Conservation (phyloP, 208 protist genomes). For the Leishmania tarentolae region DNA sequence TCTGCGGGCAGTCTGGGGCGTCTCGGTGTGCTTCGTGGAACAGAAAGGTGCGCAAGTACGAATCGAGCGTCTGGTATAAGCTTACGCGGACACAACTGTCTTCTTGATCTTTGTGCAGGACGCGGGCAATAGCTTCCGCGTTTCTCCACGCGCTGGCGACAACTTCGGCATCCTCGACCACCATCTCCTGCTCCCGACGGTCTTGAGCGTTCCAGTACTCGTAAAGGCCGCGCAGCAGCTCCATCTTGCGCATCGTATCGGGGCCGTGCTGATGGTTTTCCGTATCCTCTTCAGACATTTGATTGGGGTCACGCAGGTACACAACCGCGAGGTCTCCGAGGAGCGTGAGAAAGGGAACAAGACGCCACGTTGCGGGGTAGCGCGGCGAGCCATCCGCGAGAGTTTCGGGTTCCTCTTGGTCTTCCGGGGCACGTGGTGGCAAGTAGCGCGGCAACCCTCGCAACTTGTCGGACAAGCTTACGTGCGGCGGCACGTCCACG, state of each 20-base stretch:
- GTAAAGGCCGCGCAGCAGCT: constrained; percentile 72
- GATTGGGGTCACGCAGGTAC: constrained; percentile 37
- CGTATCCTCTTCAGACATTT: constrained; percentile 40
- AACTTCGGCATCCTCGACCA: constrained; percentile 34
- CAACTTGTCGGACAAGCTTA: constrained; percentile 35
- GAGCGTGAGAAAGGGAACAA: constrained; percentile 32
- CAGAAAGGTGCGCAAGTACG: constrained; percentile 68
- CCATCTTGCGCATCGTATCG: constrained; percentile 82
- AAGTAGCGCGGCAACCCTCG: constrained; percentile 41
- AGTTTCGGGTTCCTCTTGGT: background rate
- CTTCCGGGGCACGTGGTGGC: background rate
- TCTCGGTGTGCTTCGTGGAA: constrained; percentile 31
- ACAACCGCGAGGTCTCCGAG: constrained; percentile 38
- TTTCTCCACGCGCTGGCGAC: constrained; percentile 21
- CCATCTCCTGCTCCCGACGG: constrained; percentile 59
- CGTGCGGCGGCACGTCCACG: constrained; percentile 38
- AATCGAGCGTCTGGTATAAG: constrained; percentile 72
- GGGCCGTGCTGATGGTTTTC: constrained; percentile 73
- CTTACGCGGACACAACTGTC: constrained; percentile 70
- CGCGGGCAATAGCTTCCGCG: constrained; percentile 49
- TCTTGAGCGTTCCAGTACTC: constrained; percentile 89
- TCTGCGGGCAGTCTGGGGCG: constrained; percentile 36
- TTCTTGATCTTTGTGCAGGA: constrained; percentile 41
- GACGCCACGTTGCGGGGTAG: constrained; percentile 29
- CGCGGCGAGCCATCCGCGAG: background rate